Evolutionary conservation across 805 yeast genomes (phyloP), one percentile per base, ranked within the genome.

Genomic region (Ogataea zsoltii): DNA sequence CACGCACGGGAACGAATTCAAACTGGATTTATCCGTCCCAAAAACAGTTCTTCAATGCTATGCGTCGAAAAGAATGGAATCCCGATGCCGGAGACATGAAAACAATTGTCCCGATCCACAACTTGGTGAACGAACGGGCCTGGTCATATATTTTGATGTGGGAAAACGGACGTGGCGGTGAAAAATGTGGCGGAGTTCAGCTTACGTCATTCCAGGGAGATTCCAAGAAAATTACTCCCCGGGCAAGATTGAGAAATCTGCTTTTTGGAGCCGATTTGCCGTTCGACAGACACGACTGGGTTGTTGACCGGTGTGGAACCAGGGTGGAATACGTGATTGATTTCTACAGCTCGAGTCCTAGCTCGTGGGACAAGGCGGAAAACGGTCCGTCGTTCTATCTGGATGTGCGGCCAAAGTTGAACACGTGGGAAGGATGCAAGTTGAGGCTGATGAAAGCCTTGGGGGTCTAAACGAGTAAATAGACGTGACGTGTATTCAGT

Each of bases 1-100:
- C 97, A 38, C 70, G 96, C 41, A 85, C 95, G 1, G 84, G 79
- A 3, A 60, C 78, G 1, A 72, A 72, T 13, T 56, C 74, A 0
- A 86, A 91, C 68, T 92, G 99, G 99, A 76, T 92, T 1, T 92
- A 92, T 62, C 99, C 99, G 7, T 88, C 96, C 3, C 96, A 92
- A 63, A 87, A 88, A 62, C 97, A 92, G 71, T 92, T 92, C 61
- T 92, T 73, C 64, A 94, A 89, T 47, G 97, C 97, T 9, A 94
- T 92, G 98, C 72, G 79, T 55, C 78, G 98, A 39, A 92, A 92
- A 60, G 79, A 88, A 46, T 88, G 96, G 90, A 75, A 82, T 42
- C 97, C 98, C 1, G 70, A 80, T 10, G 85, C 85, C 0, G 64
- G 68, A 7, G 97, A 91, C 60, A 92, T 92, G 99, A 71, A 79